These are phyloP conservation scores for Glebionis coronaria DNA, from an alignment of 129 eudicot genomes.

Conservation along the genomic window DNA sequence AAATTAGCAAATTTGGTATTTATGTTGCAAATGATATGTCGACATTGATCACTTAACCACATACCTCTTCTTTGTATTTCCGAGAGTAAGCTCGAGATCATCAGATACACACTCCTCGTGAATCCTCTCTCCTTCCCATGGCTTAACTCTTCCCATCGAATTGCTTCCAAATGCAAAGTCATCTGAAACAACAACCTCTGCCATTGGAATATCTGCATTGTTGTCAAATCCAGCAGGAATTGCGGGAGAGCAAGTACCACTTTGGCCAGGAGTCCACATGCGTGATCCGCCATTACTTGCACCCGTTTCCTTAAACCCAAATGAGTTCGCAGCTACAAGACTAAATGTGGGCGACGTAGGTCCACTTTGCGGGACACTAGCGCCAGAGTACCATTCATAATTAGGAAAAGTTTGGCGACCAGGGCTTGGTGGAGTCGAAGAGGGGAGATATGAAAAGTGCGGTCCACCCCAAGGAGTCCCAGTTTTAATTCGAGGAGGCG, in stretches of 20 bases:
- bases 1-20: too few species aligned
- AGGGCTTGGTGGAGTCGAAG: conserved; percentile 77
- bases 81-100: conserved; percentile 91
- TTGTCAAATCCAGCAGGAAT: conserved; percentile 51
- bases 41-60: not conserved
- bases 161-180: conserved; percentile 64
- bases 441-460: conserved; percentile 46
- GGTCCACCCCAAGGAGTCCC: conserved; percentile 49
- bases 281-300: conserved; percentile 51
- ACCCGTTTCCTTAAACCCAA: conserved; percentile 49
- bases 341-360: conserved; percentile 77
- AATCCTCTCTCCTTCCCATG: conserved; percentile 96
- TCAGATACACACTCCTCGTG: conserved; percentile 71
- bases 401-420: conserved; percentile 46
- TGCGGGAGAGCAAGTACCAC: conserved; percentile 88
- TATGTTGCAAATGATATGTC: too few species aligned
- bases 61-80: conserved; percentile 61
- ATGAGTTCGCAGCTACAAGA: conserved; percentile 65
- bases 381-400: conserved; percentile 50
- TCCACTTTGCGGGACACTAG: conserved; percentile 31
- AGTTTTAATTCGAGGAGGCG: conserved; percentile 51
- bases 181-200: conserved; percentile 46
- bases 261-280: conserved; percentile 77
- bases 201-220: conserved; percentile 67
- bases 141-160: conserved; percentile 44